Percentiles rank a stretch among this genome's conserved stretches.
Evolutionary conservation across 768 basidiomycete genomes (phyloP).

Genomic region (Russula foetens): DNA sequence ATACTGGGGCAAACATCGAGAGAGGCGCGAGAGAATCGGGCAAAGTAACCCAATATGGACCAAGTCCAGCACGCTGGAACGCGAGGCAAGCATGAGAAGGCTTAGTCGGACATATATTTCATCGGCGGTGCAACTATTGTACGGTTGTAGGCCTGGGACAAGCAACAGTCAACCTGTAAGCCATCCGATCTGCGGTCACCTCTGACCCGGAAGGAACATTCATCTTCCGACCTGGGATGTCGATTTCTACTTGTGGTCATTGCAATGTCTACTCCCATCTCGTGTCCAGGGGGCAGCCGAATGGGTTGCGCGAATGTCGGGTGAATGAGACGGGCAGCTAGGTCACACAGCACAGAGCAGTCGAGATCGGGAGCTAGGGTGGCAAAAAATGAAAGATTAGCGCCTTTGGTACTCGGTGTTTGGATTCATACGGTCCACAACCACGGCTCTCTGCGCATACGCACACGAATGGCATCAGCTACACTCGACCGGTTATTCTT

Average conservation of each 20-base stretch:
- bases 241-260: not conserved
- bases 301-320: not conserved
- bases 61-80: not conserved
- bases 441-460: not conserved
- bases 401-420: conserved; percentile 1
- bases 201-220: not conserved
- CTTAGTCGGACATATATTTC: not conserved
- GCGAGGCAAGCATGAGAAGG: not conserved
- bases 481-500: not conserved
- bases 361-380: not conserved
- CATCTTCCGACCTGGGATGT: not conserved
- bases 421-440: not conserved
- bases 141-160: not conserved
- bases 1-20: not conserved
- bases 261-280: not conserved
- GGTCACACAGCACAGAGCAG: not conserved
- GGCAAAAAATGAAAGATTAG: not conserved
- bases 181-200: not conserved
- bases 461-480: not conserved
- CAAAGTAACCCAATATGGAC: not conserved
- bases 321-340: not conserved
- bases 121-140: not conserved
- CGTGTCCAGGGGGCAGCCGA: not conserved
- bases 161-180: not conserved
- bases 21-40: not conserved